A percentile compares a stretch with the other conserved stretches of the same genome.
Conservation (phyloP, 2,329 filamentous ascomycete species). For the Penicillium rolfsii region DNA sequence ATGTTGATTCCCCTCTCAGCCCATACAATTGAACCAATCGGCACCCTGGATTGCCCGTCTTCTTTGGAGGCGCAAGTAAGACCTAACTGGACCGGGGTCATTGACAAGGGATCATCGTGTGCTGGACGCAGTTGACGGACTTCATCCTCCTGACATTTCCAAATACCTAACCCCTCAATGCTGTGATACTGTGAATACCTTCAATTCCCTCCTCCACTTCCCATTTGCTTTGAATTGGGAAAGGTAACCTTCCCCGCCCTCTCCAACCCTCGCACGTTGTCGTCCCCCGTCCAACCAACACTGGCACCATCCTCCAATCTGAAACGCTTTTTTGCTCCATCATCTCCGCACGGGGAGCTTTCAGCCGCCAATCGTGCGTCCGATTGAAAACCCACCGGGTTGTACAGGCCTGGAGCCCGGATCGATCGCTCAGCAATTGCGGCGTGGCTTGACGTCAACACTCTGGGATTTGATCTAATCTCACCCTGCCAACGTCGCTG, state of each 20-base stretch:
- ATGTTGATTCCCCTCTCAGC: not conserved
- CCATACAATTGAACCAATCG: not conserved
- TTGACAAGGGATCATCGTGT: not conserved
- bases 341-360: constrained; percentile 25
- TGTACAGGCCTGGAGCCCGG: constrained; percentile 28
- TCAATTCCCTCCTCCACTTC: constrained; percentile 3
- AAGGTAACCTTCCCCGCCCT: constrained; percentile 6
- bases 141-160: not conserved
- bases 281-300: constrained; percentile 27
- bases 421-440: constrained; percentile 26
- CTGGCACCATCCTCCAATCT: constrained; percentile 26
- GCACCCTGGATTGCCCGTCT: not conserved
- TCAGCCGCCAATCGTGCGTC: constrained; percentile 29
- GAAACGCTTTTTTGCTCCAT: constrained; percentile 28
- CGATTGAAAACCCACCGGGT: constrained; percentile 24
- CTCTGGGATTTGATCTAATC: constrained; percentile 28
- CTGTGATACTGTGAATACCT: constrained; percentile 7
- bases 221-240: constrained; percentile 2
- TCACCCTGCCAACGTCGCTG: constrained; percentile 4
- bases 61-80: not conserved
- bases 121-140: not conserved
- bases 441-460: constrained; percentile 32
- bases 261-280: constrained; percentile 14
- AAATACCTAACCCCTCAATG: not conserved
- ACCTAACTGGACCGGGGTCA: not conserved